These are phyloP conservation scores for Cercospora zeina DNA, from an alignment of 2,329 filamentous ascomycete species.

Conservation along the genomic window DNA sequence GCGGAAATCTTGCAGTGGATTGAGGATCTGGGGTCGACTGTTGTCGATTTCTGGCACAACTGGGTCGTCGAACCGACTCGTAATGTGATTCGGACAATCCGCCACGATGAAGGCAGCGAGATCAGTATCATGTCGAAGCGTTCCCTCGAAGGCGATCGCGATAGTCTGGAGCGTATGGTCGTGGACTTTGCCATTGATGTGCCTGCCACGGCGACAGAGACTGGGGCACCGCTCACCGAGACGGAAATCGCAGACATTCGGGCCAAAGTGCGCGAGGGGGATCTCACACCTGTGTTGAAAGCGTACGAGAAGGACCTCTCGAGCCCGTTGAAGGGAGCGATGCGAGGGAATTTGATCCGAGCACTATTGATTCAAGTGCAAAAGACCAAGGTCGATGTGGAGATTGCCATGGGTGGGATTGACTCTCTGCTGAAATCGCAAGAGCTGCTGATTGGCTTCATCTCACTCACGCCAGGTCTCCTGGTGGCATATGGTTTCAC, in stretches of 20 bases:
- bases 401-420: conserved; percentile 93
- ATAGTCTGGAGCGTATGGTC: conserved; percentile 95
- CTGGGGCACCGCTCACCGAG: conserved; percentile 56
- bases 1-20: conserved; percentile 81
- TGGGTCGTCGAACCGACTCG: conserved; percentile 87
- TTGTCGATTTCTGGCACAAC: conserved; percentile 89
- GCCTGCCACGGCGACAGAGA: conserved; percentile 59
- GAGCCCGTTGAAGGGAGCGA: conserved; percentile 75
- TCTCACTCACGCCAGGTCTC: conserved; percentile 90
- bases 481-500: conserved; percentile 75
- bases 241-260: conserved; percentile 72
- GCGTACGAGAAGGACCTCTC: conserved; percentile 90
- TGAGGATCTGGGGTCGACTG: conserved; percentile 72
- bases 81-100: conserved; percentile 85
- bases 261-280: conserved; percentile 81
- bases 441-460: conserved; percentile 95
- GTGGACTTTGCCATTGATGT: conserved; percentile 91
- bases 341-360: conserved; percentile 83
- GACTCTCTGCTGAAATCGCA: conserved; percentile 93
- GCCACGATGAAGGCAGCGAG: conserved; percentile 87
- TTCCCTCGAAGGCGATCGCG: conserved; percentile 83
- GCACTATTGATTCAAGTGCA: conserved; percentile 94
- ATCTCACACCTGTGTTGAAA: conserved; percentile 84
- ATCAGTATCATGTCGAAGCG: conserved; percentile 96
- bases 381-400: conserved; percentile 97